Conservation (phyloP, 2,329 filamentous ascomycete species). For the Dothistroma pini region DNA sequence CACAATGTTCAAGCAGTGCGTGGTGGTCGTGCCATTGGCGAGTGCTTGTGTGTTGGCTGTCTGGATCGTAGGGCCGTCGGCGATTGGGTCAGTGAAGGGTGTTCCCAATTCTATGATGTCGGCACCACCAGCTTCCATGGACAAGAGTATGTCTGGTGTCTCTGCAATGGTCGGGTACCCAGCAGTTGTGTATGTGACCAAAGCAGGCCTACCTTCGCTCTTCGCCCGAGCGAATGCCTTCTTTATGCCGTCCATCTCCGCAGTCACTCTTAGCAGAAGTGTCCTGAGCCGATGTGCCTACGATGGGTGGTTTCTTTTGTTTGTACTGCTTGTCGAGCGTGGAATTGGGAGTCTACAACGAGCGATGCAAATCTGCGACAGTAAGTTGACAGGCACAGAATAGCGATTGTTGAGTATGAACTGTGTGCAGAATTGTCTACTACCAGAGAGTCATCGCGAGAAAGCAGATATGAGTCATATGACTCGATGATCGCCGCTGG, state of each 20-base stretch:
- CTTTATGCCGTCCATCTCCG: conserved; percentile 47
- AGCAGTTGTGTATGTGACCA: conserved; percentile 95
- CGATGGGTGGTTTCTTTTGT: background rate
- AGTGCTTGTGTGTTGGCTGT: conserved; percentile 87
- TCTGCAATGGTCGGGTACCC: conserved; percentile 81
- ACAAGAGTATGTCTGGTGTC: conserved; percentile 79
- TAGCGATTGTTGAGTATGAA: background rate
- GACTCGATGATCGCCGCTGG: background rate
- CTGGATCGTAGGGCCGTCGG: conserved; percentile 95
- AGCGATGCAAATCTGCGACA: background rate
- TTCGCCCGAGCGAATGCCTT: conserved; percentile 51
- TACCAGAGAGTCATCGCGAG: background rate
- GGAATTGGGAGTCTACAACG: background rate
- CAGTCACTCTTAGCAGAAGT: background rate
- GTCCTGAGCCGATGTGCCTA: background rate
- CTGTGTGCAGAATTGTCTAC: background rate
- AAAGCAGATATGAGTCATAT: background rate
- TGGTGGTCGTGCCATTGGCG: conserved; percentile 80
- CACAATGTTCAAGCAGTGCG: conserved; percentile 76
- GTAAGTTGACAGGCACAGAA: background rate
- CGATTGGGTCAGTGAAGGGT: conserved; percentile 97
- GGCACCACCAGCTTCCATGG: conserved; percentile 87
- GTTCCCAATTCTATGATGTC: conserved; percentile 95
- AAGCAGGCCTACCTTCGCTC: conserved; percentile 58
- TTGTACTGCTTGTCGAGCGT: background rate